Evolutionary conservation across 2,329 filamentous ascomycete species (phyloP).

Genomic region (Didymella pinodella): DNA sequence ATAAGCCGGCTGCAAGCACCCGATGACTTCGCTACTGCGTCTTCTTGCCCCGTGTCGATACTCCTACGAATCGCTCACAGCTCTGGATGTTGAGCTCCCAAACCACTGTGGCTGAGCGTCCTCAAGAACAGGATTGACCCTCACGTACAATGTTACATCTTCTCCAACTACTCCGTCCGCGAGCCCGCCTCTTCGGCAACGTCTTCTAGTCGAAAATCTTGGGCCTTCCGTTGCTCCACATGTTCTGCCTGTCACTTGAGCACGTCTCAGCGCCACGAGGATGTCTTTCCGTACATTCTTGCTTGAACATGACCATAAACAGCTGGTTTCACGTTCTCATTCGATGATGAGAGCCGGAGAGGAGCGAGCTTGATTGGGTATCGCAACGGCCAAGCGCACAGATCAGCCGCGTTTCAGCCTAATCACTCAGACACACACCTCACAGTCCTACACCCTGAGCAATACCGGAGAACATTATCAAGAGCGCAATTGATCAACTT

Average conservation of each 20-base stretch:
- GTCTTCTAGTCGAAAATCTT: neutral
- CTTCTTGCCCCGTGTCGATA: neutral
- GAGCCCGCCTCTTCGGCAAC: neutral
- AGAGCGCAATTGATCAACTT: slow-evolving; percentile 4
- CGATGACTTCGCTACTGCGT: neutral
- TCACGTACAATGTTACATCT: neutral
- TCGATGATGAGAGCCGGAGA: neutral
- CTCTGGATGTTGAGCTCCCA: neutral
- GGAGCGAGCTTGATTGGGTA: slow-evolving; percentile 1
- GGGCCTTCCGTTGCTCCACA: neutral
- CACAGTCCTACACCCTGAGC: slow-evolving; percentile 22
- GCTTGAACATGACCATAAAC: neutral
- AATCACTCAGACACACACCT: slow-evolving; percentile 32
- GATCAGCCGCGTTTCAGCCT: slow-evolving; percentile 35
- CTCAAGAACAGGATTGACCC: slow-evolving; percentile 2
- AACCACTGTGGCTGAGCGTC: neutral
- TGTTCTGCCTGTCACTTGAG: slow-evolving; percentile 5
- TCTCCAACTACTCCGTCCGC: neutral
- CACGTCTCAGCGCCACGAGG: neutral
- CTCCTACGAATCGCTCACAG: neutral
- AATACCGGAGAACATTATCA: slow-evolving; percentile 15
- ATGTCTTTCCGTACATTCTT: neutral
- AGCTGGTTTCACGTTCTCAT: neutral
- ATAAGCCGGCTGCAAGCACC: neutral
- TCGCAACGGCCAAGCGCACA: slow-evolving; percentile 2